Percentiles rank a stretch among this genome's conserved stretches.
phyloP scores from a whole-genome alignment of 2,329 filamentous ascomycete species.

The Neurospora crassa region DNA sequence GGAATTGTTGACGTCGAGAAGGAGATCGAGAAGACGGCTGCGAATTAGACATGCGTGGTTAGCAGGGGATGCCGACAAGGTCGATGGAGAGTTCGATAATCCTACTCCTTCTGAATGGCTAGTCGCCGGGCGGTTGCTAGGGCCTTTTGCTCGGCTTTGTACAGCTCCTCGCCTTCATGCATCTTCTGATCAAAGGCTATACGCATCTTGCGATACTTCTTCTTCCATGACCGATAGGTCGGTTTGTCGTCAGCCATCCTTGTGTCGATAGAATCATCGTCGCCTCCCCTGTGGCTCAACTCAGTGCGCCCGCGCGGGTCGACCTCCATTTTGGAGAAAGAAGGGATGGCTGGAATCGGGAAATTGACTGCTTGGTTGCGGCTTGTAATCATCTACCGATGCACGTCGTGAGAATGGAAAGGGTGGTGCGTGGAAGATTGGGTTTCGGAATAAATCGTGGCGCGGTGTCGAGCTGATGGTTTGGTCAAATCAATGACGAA shows the following conservation, averaged over 20 bases:
- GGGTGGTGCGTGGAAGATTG: neutral
- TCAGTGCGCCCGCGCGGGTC: constrained; percentile 18
- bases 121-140: constrained; percentile 73
- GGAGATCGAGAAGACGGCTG: constrained; percentile 79
- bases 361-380: neutral
- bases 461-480: neutral
- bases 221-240: constrained; percentile 65
- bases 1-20: constrained; percentile 82
- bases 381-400: neutral
- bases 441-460: neutral
- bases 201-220: constrained; percentile 93
- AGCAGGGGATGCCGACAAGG: constrained; percentile 8
- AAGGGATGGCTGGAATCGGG: neutral
- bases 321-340: constrained; percentile 20
- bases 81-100: neutral
- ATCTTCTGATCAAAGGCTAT: constrained; percentile 68
- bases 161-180: constrained; percentile 72
- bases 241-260: constrained; percentile 34
- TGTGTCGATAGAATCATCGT: constrained; percentile 24
- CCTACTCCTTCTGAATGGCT: constrained; percentile 87
- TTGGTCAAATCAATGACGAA: neutral
- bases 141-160: constrained; percentile 72
- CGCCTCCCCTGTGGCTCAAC: constrained; percentile 32
- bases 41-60: constrained; percentile 8
- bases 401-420: neutral